Base-by-base conservation (phyloP, 2,329 filamentous ascomycete species). In the Alternaria viburni region DNA sequence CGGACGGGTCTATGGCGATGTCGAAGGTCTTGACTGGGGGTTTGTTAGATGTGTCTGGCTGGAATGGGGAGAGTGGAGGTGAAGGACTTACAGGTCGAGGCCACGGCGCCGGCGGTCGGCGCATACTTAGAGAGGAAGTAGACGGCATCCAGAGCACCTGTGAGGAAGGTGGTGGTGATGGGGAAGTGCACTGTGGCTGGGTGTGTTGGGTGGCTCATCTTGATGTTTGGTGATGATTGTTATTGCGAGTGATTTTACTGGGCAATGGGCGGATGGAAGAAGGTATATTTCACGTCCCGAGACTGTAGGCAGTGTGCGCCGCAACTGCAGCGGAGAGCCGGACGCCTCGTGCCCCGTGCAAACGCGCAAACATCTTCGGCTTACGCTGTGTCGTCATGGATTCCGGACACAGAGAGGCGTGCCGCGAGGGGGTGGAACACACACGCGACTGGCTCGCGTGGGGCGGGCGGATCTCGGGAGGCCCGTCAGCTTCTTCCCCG, bases 161-260 rank as follows among this genome's bases (percentile, higher is more conserved):
- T 78, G 13, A 83, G 73, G 46, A 76, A 69, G 62, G 82, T 77
- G 73, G 84, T 83, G 59, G 82, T 78, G 57, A 85, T 78, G 19
- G 83, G 83, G 71, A 83, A 83, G 73, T 85, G 83, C 47, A 84
- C 81, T 11, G 79, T 74, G 25, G 82, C 81, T 52, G 82, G 82
- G 68, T 85, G 83, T 45, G 77, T 71, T 57, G 83, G 83, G 67
- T 83, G 81, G 62, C 78, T 81, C 60, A 63, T 66, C 45, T 23
- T 69, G 61, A 25, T 17, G 21, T 21, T 21, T 21, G 21, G 21
- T 67, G 59, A 32, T n/a, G 25, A 54, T 54, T 15, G 15, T 3
- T 15, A 28, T 28, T 5, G 21, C 5, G 3, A 3, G 2, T 25
- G 19, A n/a, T 19, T 8, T 32, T 25, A 21, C 43, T n/a, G 54